Evolutionary conservation across 768 basidiomycete species (phyloP).

Genomic region (Scleroderma bovista): DNA sequence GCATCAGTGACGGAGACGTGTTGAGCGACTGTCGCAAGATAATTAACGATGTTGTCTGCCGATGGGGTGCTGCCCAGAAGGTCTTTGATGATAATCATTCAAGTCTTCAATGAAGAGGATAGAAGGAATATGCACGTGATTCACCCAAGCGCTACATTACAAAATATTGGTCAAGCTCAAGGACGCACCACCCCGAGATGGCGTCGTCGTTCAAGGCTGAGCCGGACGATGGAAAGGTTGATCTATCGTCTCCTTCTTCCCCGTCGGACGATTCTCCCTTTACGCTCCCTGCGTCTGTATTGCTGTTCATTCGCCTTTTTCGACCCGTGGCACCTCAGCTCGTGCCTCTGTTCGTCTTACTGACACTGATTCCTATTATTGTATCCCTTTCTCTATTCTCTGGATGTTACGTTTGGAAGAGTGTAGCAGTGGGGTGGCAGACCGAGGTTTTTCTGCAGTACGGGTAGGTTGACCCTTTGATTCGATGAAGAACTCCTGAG

Average conservation of each 20-base stretch:
- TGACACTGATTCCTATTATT: conserved; percentile 57
- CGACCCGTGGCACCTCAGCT: conserved; percentile 56
- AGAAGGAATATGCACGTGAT: not conserved
- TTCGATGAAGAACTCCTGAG: conserved; percentile 1
- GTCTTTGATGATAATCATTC: conserved; percentile 19
- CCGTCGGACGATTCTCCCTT: conserved; percentile 13
- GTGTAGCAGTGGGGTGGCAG: conserved; percentile 66
- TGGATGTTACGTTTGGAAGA: conserved; percentile 73
- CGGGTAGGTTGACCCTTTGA: conserved; percentile 46
- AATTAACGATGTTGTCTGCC: conserved; percentile 38
- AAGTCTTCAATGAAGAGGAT: too few species aligned
- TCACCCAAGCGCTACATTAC: not conserved
- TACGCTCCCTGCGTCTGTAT: conserved; percentile 16
- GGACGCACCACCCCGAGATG: conserved; percentile 2
- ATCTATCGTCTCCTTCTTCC: not conserved
- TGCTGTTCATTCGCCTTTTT: conserved; percentile 29
- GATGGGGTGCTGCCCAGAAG: conserved; percentile 52
- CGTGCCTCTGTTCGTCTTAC: conserved; percentile 59
- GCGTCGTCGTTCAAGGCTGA: conserved; percentile 1
- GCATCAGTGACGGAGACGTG: conserved; percentile 17
- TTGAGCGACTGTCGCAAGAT: conserved; percentile 35
- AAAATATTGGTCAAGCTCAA: not conserved
- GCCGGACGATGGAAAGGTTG: conserved; percentile 4
- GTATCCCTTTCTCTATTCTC: conserved; percentile 57
- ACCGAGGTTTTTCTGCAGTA: conserved; percentile 69